phyloP scores from a whole-genome alignment of 768 basidiomycete species.

The Trametes sanguinea region DNA sequence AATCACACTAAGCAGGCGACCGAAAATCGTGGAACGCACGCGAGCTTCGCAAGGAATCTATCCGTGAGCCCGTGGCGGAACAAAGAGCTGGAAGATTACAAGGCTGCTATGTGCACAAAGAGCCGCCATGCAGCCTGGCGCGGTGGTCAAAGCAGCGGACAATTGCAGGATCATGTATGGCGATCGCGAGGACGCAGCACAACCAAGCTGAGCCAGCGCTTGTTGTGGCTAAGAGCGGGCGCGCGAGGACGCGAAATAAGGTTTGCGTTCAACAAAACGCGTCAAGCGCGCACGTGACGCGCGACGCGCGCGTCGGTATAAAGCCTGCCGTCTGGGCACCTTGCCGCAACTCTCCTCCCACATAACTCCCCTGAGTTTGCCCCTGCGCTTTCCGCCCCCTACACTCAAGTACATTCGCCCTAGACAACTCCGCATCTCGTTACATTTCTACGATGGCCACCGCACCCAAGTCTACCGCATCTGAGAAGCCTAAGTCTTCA shows the following conservation, averaged over 20 bases:
- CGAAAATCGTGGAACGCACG: too few species aligned
- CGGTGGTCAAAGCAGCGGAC: neutral
- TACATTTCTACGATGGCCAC: slow-evolving; percentile 16
- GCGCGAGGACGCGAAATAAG: slow-evolving; percentile 26
- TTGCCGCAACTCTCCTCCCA: slow-evolving; percentile 14
- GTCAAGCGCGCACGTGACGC: slow-evolving; percentile 32
- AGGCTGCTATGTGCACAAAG: too few species aligned
- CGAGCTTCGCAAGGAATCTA: too few species aligned
- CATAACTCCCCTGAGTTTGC: slow-evolving; percentile 11
- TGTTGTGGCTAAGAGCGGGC: slow-evolving; percentile 2
- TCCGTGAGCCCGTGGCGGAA: too few species aligned
- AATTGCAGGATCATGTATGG: neutral
- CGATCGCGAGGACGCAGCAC: neutral
- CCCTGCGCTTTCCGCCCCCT: neutral
- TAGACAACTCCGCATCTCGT: neutral
- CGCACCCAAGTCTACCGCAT: slow-evolving; percentile 21
- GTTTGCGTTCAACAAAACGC: slow-evolving; percentile 35
- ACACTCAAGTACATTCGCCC: neutral
- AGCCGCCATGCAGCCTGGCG: too few species aligned
- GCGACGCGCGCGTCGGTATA: slow-evolving; percentile 32
- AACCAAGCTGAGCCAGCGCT: neutral
- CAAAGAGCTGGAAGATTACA: too few species aligned
- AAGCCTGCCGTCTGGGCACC: slow-evolving; percentile 16
- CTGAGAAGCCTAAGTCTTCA: slow-evolving; percentile 26
- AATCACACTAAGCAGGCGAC: too few species aligned